Evolutionary conservation across 2,329 filamentous ascomycete species (phyloP).

Genomic region (Blastomyces parvus): DNA sequence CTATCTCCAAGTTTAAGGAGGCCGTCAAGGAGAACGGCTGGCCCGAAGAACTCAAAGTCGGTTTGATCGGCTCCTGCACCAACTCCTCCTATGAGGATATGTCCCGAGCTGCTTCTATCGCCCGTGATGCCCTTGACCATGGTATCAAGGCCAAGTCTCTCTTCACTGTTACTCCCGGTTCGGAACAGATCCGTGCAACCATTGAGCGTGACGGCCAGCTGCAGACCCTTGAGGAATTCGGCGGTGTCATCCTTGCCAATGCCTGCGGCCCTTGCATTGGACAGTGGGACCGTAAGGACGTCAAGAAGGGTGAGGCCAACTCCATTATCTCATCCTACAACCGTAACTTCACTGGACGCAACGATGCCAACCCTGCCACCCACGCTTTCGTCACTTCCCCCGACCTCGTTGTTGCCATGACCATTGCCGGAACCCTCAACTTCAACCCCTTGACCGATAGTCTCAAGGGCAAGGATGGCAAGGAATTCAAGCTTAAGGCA

Average conservation of each 20-base stretch:
- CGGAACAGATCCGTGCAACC: slow-evolving; percentile 91
- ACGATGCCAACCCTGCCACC: slow-evolving; percentile 89
- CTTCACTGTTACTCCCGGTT: slow-evolving; percentile 93
- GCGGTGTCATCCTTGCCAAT: slow-evolving; percentile 88
- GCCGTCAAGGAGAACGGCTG: slow-evolving; percentile 90
- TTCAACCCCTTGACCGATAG: slow-evolving; percentile 94
- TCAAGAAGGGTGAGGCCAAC: slow-evolving; percentile 92
- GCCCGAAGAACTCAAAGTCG: slow-evolving; percentile 94
- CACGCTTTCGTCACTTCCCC: slow-evolving; percentile 90
- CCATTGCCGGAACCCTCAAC: slow-evolving; percentile 70
- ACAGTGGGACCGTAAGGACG: slow-evolving; percentile 89
- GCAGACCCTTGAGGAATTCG: slow-evolving; percentile 91
- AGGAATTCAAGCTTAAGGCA: slow-evolving; percentile 79
- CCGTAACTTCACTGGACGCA: slow-evolving; percentile 98
- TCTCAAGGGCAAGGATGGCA: slow-evolving; percentile 90
- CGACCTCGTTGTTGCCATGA: slow-evolving; percentile 78
- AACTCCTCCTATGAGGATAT: slow-evolving; percentile 88
- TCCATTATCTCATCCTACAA: slow-evolving; percentile 99
- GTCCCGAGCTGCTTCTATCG: slow-evolving; percentile 85
- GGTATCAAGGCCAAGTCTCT: slow-evolving; percentile 87
- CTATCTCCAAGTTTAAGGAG: slow-evolving; percentile 94
- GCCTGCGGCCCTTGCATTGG: slow-evolving; percentile 89
- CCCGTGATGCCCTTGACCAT: slow-evolving; percentile 79
- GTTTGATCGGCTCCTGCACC: slow-evolving; percentile 96
- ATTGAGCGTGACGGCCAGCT: slow-evolving; percentile 86